A percentile compares a stretch with the other conserved stretches of the same genome.
Evolutionary conservation across 176 grass and related monocot species (phyloP).

Genomic region (Tillandsia leiboldiana): DNA sequence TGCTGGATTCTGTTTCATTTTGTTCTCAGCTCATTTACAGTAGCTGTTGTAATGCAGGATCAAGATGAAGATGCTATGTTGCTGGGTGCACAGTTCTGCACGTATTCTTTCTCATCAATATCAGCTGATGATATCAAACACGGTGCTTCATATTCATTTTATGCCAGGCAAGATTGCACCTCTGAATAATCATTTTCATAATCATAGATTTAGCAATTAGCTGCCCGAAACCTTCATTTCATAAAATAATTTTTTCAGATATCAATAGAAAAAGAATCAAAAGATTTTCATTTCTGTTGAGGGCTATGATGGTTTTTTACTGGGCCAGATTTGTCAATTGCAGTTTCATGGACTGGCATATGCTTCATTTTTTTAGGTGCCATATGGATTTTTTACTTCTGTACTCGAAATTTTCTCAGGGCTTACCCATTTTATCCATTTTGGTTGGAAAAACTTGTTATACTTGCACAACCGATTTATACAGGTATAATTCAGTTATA

Average conservation of each 20-base stretch:
- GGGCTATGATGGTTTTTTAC: no score
- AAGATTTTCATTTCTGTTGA: no score
- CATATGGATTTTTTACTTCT: no score
- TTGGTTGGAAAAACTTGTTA: no score
- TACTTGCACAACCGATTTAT: no score
- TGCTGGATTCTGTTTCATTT: slow-evolving; percentile 5
- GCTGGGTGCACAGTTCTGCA: slow-evolving; percentile 85
- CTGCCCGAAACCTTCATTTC: not conserved
- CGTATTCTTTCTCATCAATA: slow-evolving; percentile 76
- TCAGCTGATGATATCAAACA: slow-evolving; percentile 41
- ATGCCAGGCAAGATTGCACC: slow-evolving; percentile 58
- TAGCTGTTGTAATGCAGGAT: slow-evolving; percentile 32
- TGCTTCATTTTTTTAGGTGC: no score
- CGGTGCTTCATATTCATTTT: slow-evolving; percentile 69
- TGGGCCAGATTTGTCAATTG: no score
- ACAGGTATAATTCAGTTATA: no score
- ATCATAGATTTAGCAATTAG: not conserved
- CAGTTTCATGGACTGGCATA: no score
- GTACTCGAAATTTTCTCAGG: no score
- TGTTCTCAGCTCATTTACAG: not conserved
- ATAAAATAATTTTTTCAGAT: not conserved
- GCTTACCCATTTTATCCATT: no score
- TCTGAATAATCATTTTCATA: not conserved
- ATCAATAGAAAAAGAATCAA: no score
- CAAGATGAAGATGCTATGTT: slow-evolving; percentile 94